Evolutionary conservation across 75 land plant species (phyloP).

Genomic region (Chamaecyparis obtusa): DNA sequence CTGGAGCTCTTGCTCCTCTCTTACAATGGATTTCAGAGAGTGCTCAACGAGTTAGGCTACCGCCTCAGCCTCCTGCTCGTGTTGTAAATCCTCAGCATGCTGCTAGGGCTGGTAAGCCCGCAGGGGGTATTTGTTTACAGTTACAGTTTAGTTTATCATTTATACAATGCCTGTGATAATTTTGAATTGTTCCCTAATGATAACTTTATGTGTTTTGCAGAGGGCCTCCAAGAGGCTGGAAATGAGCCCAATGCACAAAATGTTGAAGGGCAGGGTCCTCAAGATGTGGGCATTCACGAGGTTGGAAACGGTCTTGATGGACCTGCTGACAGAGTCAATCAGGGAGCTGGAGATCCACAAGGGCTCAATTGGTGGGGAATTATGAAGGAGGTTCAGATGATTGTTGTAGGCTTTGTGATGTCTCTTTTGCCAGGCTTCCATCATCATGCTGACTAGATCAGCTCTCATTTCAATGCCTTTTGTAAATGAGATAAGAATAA

Average conservation of each 20-base stretch:
- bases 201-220: conserved; percentile 18
- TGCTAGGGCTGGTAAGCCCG: neutral
- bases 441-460: conserved; percentile 31
- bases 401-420: conserved; percentile 90
- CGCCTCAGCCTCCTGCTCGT: conserved; percentile 59
- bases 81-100: conserved; percentile 31
- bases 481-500: neutral
- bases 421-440: conserved; percentile 99
- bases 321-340: conserved; percentile 18
- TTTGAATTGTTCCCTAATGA: neutral
- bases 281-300: neutral
- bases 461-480: neutral
- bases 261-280: conserved; percentile 16
- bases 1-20: conserved; percentile 85
- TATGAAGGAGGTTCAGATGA: conserved; percentile 86
- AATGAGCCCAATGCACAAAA: conserved; percentile 21
- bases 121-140: neutral
- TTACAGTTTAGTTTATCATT: neutral
- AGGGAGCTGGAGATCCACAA: conserved; percentile 25
- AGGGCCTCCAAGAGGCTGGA: conserved; percentile 33
- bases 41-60: conserved; percentile 71
- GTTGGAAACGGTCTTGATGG: conserved; percentile 14
- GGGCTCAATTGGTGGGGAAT: conserved; percentile 74
- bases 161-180: neutral
- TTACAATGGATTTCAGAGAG: conserved; percentile 79